Evolutionary conservation across 2,329 filamentous ascomycete species (phyloP).

Genomic region (Neonectria sp.): DNA sequence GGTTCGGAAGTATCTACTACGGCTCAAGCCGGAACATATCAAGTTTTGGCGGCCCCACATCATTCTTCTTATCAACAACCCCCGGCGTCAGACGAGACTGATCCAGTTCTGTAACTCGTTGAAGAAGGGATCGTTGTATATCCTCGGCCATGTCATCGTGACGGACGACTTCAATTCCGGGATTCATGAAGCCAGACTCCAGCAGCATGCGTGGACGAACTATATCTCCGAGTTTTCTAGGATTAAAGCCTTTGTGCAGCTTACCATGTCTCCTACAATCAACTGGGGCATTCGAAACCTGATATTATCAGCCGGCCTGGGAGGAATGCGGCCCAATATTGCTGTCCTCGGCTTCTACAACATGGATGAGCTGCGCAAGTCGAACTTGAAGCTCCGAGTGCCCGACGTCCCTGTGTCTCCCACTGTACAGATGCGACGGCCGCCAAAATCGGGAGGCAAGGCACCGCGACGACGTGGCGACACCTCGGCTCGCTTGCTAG

Average conservation of each 20-base stretch:
- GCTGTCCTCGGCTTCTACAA: constrained; percentile 87
- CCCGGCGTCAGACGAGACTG: constrained; percentile 84
- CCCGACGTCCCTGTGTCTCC: constrained; percentile 63
- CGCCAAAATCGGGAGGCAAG: constrained; percentile 51
- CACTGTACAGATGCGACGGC: constrained; percentile 50
- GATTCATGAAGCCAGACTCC: constrained; percentile 84
- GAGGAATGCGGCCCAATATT: constrained; percentile 92
- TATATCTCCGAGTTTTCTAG: constrained; percentile 86
- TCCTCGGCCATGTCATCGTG: constrained; percentile 90
- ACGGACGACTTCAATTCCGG: constrained; percentile 85
- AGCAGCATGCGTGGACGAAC: constrained; percentile 87
- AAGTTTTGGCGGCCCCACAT: constrained; percentile 96
- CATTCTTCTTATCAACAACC: constrained; percentile 86
- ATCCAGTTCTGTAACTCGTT: constrained; percentile 94
- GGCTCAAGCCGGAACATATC: constrained; percentile 89
- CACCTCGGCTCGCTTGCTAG: constrained; percentile 69
- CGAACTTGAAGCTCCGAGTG: constrained; percentile 69
- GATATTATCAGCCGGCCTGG: constrained; percentile 84
- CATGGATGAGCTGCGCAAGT: constrained; percentile 80
- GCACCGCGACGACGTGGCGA: constrained; percentile 62
- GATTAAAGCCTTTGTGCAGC: constrained; percentile 92
- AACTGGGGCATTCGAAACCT: constrained; percentile 91
- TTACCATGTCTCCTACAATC: constrained; percentile 85
- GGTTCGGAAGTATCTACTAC: constrained; percentile 87
- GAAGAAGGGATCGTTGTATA: constrained; percentile 89